Percentiles rank a stretch among this genome's conserved stretches.
phyloP scores from a whole-genome alignment of 2,329 filamentous ascomycete species.

The Ophidiomyces ophidiicola region DNA sequence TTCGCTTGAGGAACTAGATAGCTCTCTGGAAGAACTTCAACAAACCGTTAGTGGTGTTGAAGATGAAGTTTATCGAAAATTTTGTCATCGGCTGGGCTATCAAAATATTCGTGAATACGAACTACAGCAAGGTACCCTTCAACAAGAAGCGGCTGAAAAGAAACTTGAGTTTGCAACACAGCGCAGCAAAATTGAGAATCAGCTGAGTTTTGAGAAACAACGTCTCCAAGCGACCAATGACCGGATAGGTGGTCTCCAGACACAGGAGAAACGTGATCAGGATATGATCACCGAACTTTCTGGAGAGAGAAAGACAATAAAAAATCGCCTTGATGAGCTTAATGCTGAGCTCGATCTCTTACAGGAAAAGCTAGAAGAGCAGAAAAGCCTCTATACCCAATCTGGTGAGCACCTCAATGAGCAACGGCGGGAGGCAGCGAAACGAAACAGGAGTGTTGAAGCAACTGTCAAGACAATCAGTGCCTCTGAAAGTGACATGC shows the following conservation, averaged over 20 bases:
- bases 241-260: conserved; percentile 57
- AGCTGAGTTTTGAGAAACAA: conserved; percentile 54
- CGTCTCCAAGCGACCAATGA: conserved; percentile 57
- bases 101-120: conserved; percentile 85
- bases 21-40: conserved; percentile 44
- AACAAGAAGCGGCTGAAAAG: conserved; percentile 80
- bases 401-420: conserved; percentile 66
- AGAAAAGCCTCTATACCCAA: conserved; percentile 54
- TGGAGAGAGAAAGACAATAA: conserved; percentile 60
- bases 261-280: conserved; percentile 53
- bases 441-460: conserved; percentile 74
- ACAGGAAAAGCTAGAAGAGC: conserved; percentile 56
- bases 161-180: conserved; percentile 79
- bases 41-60: conserved; percentile 66
- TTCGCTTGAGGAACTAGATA: conserved; percentile 52
- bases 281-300: conserved; percentile 58
- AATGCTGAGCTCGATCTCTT: conserved; percentile 67
- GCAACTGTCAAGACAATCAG: conserved; percentile 60
- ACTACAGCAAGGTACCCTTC: conserved; percentile 78
- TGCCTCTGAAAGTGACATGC: conserved; percentile 69
- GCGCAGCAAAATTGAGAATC: conserved; percentile 48
- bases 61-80: conserved; percentile 72
- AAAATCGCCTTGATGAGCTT: conserved; percentile 58
- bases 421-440: conserved; percentile 67
- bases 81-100: conserved; percentile 80